Conservation (phyloP, 2,329 filamentous ascomycete genomes). For the Calonectria pauciramosa region DNA sequence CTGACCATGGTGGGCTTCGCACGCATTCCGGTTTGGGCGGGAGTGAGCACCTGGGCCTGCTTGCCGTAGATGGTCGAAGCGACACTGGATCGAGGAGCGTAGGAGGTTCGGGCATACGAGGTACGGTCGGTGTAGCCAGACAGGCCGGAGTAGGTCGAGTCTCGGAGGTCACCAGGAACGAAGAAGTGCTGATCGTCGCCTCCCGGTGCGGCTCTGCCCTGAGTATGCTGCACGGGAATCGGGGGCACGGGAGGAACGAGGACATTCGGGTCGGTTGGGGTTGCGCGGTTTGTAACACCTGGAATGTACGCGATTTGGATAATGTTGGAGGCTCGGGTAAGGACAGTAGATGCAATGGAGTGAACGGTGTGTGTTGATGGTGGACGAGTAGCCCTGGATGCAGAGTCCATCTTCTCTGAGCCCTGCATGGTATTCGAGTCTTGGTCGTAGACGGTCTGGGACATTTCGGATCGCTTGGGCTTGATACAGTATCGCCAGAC, state of each 20-base stretch:
- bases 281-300: constrained; percentile 92
- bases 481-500: constrained; percentile 92
- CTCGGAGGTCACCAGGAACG: constrained; percentile 88
- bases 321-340: constrained; percentile 97
- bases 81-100: constrained; percentile 78
- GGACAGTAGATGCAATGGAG: constrained; percentile 94
- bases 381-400: constrained; percentile 63
- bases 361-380: constrained; percentile 87
- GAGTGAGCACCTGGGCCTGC: constrained; percentile 85
- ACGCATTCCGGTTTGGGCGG: constrained; percentile 88
- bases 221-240: constrained; percentile 78
- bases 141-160: constrained; percentile 89
- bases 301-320: constrained; percentile 99
- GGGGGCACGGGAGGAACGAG: constrained; percentile 94
- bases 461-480: constrained; percentile 75
- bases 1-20: constrained; percentile 94
- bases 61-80: constrained; percentile 95
- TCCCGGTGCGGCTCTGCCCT: constrained; percentile 59
- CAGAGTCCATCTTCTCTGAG: constrained; percentile 61
- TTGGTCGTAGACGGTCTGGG: constrained; percentile 68
- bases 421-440: constrained; percentile 61
- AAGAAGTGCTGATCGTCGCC: constrained; percentile 92
- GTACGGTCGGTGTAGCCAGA: constrained; percentile 74
- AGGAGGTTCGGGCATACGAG: constrained; percentile 71
- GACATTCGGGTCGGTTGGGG: constrained; percentile 83